Evolutionary conservation across 2,329 filamentous ascomycete genomes (phyloP), one percentile per base, ranked within the genome.

Genomic region (Arthrobotrys sinensis): DNA sequence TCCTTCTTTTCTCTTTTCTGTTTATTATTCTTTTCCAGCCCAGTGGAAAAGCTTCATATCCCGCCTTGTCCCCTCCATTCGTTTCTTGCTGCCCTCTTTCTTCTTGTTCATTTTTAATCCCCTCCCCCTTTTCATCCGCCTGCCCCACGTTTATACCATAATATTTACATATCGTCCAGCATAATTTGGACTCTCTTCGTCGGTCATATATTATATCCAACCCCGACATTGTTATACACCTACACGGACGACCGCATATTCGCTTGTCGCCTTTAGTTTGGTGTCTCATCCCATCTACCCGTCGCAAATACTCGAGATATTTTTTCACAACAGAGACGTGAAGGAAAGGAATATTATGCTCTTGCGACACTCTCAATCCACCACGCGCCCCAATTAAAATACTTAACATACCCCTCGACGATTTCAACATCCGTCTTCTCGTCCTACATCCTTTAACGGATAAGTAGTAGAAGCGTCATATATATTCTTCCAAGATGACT

Each of bases 401-500:
- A n/a, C 55, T 60, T 72, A 72, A 68, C 79, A 72, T 67, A 62
- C 43, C 34, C 48, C 45, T 40, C 73, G 75, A 79, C 81, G 81
- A 82, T 82, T 79, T 81, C 81, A 82, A 82, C 80, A 82, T 82
- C 80, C 71, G 71, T 79, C 73, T 67, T 53, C 38, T 71, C 53
- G 67, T 19, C 60, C 45, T 66, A 63, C 72, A 46, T 40, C 46
- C 75, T 71, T 55, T 60, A 7, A 19, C 14, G 66, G 64, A 66
- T 40, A 36, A 24, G 66, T 73, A 63, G 68, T 71, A 71, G 57
- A 73, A 71, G 24, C 66, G 55, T 69, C 45, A 52, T 70, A 71
- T 72, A 65, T 69, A 46, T 19, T 45, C 7, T 45, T 28, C 52
- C 68, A 88, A 87, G 81, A 93, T 93, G 91, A 90, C 91, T 84